Percentiles rank a stretch among this genome's conserved stretches.
Evolutionary conservation across 2,329 filamentous ascomycete species (phyloP).

Genomic region (Trichoderma polysporum): DNA sequence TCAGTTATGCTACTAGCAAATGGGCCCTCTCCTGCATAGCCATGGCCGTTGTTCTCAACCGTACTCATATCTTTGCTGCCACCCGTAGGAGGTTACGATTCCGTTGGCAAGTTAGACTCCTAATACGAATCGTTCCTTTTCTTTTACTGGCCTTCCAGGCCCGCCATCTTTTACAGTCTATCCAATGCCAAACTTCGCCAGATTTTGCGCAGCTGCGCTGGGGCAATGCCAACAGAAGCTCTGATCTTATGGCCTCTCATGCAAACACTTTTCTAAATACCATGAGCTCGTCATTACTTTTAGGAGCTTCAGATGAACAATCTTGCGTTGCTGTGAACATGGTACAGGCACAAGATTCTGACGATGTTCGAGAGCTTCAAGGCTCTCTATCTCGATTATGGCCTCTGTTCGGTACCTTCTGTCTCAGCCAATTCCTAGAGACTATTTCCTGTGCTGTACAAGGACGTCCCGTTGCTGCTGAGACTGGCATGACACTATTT

Average conservation of each 20-base stretch:
- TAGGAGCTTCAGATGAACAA: constrained; percentile 70
- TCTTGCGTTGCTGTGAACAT: constrained; percentile 77
- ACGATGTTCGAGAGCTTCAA: constrained; percentile 54
- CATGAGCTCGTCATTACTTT: constrained; percentile 68
- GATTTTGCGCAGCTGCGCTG: constrained; percentile 69
- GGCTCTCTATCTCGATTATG: constrained; percentile 78
- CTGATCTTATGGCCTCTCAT: constrained; percentile 68
- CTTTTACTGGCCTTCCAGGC: constrained; percentile 68
- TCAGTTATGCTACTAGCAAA: constrained; percentile 85
- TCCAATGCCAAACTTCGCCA: constrained; percentile 86
- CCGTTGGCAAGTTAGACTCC: constrained; percentile 68
- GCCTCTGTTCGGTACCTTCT: constrained; percentile 70
- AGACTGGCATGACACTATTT: constrained; percentile 94
- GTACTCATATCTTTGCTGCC: constrained; percentile 90
- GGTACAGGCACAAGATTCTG: constrained; percentile 54
- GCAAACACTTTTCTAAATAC: constrained; percentile 69
- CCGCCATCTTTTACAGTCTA: constrained; percentile 71
- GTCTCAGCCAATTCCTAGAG: constrained; percentile 82
- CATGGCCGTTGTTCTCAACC: constrained; percentile 83
- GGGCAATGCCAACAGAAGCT: constrained; percentile 63
- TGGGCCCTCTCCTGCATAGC: constrained; percentile 89
- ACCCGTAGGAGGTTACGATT: constrained; percentile 78
- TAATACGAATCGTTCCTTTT: constrained; percentile 70
- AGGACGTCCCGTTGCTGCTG: constrained; percentile 73
- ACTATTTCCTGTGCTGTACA: constrained; percentile 85